phyloP scores from a whole-genome alignment of 306 rosid species.

The Glycyrrhiza uralensis region DNA sequence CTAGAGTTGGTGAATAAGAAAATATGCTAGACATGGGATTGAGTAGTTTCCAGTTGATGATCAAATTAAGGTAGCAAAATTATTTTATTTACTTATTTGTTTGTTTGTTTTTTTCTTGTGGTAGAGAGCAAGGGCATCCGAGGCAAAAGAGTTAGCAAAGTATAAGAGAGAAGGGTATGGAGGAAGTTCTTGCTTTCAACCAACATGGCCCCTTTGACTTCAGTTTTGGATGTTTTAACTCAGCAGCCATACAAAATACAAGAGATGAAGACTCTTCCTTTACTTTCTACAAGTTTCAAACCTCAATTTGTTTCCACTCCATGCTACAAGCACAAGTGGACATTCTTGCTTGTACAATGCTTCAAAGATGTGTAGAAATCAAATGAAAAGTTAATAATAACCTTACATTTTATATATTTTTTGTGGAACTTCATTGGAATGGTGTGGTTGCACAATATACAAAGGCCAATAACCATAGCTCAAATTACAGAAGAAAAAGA shows the following conservation, averaged over 20 bases:
- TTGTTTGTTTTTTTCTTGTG: conserved; percentile 25
- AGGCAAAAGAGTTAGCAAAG: conserved; percentile 65
- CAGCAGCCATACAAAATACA: conserved; percentile 38
- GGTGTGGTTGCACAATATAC: neutral
- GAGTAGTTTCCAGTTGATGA: neutral
- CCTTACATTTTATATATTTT: conserved; percentile 12
- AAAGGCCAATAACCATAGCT: neutral
- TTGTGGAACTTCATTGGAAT: neutral
- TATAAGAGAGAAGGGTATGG: conserved; percentile 69
- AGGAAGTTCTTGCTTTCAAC: conserved; percentile 59
- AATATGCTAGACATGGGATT: neutral
- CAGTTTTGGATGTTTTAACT: conserved; percentile 47
- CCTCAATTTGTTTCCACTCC: conserved; percentile 48
- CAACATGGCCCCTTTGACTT: conserved; percentile 78
- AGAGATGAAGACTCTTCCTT: conserved; percentile 43
- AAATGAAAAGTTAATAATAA: conserved; percentile 43
- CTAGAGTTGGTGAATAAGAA: neutral
- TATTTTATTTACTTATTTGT: conserved; percentile 4
- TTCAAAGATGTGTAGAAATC: conserved; percentile 32
- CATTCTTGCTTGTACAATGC: conserved; percentile 56
- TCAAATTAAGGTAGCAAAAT: neutral
- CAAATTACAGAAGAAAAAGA: neutral
- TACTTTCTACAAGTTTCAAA: conserved; percentile 24
- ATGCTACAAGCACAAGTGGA: conserved; percentile 44
- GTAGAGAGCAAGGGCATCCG: conserved; percentile 76